Conservation (phyloP, 2,329 filamentous ascomycete genomes). For the Aureobasidium sp. region DNA sequence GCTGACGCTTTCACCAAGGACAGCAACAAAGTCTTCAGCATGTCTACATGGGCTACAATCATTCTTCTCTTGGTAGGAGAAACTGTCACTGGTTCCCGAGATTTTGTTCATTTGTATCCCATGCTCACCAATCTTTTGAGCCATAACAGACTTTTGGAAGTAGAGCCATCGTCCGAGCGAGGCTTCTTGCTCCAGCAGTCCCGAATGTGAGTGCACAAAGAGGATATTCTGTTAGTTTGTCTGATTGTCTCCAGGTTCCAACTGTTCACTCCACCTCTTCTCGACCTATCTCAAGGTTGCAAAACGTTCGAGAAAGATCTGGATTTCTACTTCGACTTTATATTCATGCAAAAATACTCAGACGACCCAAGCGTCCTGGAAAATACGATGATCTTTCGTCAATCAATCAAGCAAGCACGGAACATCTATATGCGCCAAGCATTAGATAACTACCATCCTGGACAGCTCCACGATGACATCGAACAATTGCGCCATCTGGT, state of each 20-base stretch:
- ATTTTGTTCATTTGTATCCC: constrained; percentile 33
- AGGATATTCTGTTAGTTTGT: too few species aligned
- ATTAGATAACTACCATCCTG: background rate
- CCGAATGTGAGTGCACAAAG: constrained; percentile 25
- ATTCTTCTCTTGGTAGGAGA: constrained; percentile 36
- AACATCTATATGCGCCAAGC: constrained; percentile 3
- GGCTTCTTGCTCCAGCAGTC: constrained; percentile 30
- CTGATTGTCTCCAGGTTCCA: constrained; percentile 2
- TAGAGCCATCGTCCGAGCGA: constrained; percentile 19
- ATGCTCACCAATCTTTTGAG: constrained; percentile 30
- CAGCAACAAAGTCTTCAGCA: constrained; percentile 30
- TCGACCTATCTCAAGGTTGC: constrained; percentile 7
- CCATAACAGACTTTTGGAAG: background rate
- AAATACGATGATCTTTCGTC: constrained; percentile 13
- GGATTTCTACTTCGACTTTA: constrained; percentile 14
- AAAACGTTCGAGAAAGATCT: constrained; percentile 1
- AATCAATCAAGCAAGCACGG: constrained; percentile 11
- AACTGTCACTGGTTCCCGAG: constrained; percentile 36
- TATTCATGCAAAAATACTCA: background rate
- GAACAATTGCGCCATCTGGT: constrained; percentile 31
- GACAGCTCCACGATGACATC: constrained; percentile 16
- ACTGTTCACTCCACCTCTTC: constrained; percentile 14
- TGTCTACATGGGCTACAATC: constrained; percentile 33
- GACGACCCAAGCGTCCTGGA: background rate
- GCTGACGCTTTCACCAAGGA: constrained; percentile 27